Evolutionary conservation across 129 eudicot species (phyloP).

Genomic region (Tagetes patula): DNA sequence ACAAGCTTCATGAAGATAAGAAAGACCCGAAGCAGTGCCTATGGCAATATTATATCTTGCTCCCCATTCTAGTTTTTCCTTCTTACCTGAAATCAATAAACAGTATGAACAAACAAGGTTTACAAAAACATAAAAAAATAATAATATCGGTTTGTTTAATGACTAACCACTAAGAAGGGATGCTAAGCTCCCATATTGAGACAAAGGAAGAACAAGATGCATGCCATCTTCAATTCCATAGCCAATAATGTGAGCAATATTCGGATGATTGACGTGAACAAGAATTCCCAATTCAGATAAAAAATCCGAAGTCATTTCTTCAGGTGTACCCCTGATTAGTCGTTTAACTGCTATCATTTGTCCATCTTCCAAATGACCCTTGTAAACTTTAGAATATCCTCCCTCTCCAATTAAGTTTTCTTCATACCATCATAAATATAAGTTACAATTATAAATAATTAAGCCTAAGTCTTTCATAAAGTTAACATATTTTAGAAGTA

Average conservation of each 20-base stretch:
- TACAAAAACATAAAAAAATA: neutral
- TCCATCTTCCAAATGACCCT: constrained; percentile 69
- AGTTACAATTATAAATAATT: constrained; percentile 23
- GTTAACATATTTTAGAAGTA: too few species aligned
- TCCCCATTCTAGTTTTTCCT: constrained; percentile 62
- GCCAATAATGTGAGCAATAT: constrained; percentile 76
- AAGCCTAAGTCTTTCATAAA: too few species aligned
- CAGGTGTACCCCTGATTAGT: constrained; percentile 66
- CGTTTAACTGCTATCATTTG: constrained; percentile 74
- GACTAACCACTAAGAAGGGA: constrained; percentile 63
- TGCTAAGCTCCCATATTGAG: constrained; percentile 83
- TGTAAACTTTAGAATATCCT: constrained; percentile 92
- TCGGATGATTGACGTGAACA: constrained; percentile 95
- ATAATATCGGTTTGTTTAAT: neutral
- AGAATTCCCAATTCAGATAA: constrained; percentile 94
- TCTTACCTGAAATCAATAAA: constrained; percentile 45
- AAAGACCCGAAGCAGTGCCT: constrained; percentile 80
- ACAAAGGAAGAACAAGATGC: constrained; percentile 95
- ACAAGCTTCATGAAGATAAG: constrained; percentile 94
- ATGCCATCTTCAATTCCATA: constrained; percentile 94
- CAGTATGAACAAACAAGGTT: neutral
- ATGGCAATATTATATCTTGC: constrained; percentile 70
- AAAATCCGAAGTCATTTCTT: constrained; percentile 90
- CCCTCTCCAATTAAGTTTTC: constrained; percentile 88
- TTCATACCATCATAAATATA: constrained; percentile 24